These are phyloP conservation scores for Petunia secreta DNA, from an alignment of 257 asterid species.

Conservation along the genomic window DNA sequence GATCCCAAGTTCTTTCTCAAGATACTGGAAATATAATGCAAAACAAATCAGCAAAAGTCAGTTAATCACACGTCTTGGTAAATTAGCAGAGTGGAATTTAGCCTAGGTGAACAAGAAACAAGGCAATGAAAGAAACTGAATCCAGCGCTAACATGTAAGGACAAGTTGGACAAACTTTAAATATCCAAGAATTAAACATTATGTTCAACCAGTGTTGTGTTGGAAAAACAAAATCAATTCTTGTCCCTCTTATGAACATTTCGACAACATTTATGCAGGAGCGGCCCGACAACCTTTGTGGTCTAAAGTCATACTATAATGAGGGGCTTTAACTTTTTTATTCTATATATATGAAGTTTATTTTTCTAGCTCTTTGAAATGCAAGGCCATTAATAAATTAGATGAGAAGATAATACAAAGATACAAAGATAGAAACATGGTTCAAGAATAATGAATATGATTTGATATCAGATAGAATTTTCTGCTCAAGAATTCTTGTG, in stretches of 20 bases:
- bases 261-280: neutral
- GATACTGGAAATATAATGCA: conserved; percentile 54
- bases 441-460: too few relatives aligned
- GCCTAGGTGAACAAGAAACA: neutral
- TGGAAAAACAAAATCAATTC: neutral
- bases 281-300: too few relatives aligned
- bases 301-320: too few relatives aligned
- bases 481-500: too few relatives aligned
- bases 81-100: neutral
- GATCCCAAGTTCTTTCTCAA: conserved; percentile 88
- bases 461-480: too few relatives aligned
- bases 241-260: neutral
- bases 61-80: neutral
- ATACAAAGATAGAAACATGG: too few relatives aligned
- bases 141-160: neutral
- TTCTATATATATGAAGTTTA: too few relatives aligned
- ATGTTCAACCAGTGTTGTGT: neutral
- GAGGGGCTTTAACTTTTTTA: too few relatives aligned
- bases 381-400: too few relatives aligned
- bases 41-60: neutral
- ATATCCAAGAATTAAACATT: neutral
- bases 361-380: too few relatives aligned
- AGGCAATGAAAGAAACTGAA: neutral
- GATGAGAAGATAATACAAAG: too few relatives aligned
- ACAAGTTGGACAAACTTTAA: neutral